These are phyloP conservation scores for Penicillium silybi DNA, from an alignment of 495 filamentous ascomycete genomes.

Conservation along the genomic window DNA sequence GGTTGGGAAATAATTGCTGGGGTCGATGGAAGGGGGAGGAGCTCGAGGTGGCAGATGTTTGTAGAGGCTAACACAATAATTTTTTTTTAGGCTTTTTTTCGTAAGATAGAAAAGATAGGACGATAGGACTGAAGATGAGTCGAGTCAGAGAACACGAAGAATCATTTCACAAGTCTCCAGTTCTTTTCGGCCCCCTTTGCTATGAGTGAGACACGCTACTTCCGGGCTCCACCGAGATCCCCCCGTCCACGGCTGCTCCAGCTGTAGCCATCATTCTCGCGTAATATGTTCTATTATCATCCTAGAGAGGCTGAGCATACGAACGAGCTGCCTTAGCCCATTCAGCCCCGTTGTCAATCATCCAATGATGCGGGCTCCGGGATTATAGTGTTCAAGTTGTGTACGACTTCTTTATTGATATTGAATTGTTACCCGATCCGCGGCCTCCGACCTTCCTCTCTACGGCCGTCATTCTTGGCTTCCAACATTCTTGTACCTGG, in stretches of 20 bases:
- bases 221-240: neutral
- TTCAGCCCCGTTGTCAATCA: conserved; percentile 19
- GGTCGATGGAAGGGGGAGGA: conserved; percentile 6
- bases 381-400: neutral
- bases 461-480: conserved; percentile 1
- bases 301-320: conserved; percentile 6
- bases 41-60: neutral
- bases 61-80: neutral
- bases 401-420: neutral
- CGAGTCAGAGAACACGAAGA: neutral
- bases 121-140: neutral
- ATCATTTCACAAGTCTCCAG: neutral
- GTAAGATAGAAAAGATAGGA: neutral
- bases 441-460: conserved; percentile 5
- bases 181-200: neutral
- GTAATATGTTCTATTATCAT: conserved; percentile 8
- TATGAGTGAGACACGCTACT: conserved; percentile 1
- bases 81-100: neutral
- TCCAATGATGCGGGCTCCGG: conserved; percentile 20
- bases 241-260: conserved; percentile 7
- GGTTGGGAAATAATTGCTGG: conserved; percentile 8
- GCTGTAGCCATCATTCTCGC: conserved; percentile 21
- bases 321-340: neutral
- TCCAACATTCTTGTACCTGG: neutral
- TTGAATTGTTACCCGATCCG: conserved; percentile 22